phyloP scores from a whole-genome alignment of 2,329 filamentous ascomycete species.

The Colletotrichum incanum region DNA sequence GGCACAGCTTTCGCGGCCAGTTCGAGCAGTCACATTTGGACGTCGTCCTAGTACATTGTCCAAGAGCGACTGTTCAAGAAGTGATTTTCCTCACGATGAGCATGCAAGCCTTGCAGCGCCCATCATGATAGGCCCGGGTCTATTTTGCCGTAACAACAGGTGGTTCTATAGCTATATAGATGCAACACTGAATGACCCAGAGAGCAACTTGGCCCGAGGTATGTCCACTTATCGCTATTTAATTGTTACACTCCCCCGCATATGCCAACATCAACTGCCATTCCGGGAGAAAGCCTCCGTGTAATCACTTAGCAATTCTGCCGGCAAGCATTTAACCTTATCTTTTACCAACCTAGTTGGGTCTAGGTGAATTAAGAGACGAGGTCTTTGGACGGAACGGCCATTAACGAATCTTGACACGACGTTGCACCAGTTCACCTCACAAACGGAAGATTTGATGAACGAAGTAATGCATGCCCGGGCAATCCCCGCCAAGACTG shows the following conservation, averaged over 20 bases:
- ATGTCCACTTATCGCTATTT: neutral
- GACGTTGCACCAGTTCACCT: neutral
- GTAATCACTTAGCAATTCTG: neutral
- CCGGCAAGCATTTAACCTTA: slow-evolving; percentile 8
- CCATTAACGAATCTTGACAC: neutral
- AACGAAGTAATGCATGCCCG: neutral
- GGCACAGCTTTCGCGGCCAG: neutral
- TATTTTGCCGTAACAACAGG: neutral
- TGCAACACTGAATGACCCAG: neutral
- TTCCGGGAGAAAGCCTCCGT: slow-evolving; percentile 5
- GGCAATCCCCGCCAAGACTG: neutral
- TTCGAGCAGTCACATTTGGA: neutral
- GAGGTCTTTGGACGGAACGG: neutral
- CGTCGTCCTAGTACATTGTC: neutral
- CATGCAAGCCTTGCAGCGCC: neutral
- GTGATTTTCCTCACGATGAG: neutral
- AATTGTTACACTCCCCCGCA: neutral
- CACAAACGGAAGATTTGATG: neutral
- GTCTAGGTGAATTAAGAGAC: neutral
- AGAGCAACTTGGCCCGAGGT: neutral
- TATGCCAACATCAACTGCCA: slow-evolving; percentile 8
- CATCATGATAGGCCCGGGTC: neutral
- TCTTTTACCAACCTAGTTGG: neutral
- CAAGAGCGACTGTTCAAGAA: neutral
- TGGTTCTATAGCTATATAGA: neutral